These are phyloP conservation scores for Globomyces sp. DNA, from an alignment of 371 early-diverging fungal genomes.

Conservation along the genomic window DNA sequence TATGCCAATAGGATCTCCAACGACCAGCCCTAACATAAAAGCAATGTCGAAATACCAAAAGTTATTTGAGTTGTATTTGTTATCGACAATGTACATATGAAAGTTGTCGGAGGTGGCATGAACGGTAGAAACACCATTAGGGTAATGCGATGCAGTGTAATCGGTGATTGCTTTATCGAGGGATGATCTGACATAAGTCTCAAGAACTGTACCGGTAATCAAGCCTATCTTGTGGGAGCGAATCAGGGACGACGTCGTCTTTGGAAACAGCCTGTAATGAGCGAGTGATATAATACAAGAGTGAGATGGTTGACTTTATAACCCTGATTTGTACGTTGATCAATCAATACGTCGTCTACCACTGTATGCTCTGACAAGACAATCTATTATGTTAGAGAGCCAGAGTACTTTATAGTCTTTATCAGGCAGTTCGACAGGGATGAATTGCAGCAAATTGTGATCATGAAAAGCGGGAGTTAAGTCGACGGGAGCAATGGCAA, in stretches of 20 bases:
- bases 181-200: not conserved
- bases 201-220: not conserved
- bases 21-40: conserved; percentile 73
- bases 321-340: conserved; percentile 48
- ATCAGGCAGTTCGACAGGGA: conserved; percentile 65
- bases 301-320: conserved; percentile 40
- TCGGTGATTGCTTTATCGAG: conserved; percentile 29
- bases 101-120: conserved; percentile 55
- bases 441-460: conserved; percentile 83
- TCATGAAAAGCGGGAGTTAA: conserved; percentile 71
- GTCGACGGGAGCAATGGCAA: conserved; percentile 74
- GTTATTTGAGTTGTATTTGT: conserved; percentile 87
- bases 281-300: conserved; percentile 22
- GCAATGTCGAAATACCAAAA: conserved; percentile 64
- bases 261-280: not conserved
- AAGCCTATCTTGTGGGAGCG: not conserved
- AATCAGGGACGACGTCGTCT: not conserved
- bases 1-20: conserved; percentile 83
- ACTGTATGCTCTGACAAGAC: conserved; percentile 69
- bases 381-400: conserved; percentile 54
- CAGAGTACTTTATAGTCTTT: conserved; percentile 58
- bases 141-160: conserved; percentile 77
- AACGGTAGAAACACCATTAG: conserved; percentile 69
- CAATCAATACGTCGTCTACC: conserved; percentile 64
- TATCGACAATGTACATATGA: conserved; percentile 74